phyloP scores from a whole-genome alignment of 2,329 filamentous ascomycete genomes.

The Verticillium isaacii region DNA sequence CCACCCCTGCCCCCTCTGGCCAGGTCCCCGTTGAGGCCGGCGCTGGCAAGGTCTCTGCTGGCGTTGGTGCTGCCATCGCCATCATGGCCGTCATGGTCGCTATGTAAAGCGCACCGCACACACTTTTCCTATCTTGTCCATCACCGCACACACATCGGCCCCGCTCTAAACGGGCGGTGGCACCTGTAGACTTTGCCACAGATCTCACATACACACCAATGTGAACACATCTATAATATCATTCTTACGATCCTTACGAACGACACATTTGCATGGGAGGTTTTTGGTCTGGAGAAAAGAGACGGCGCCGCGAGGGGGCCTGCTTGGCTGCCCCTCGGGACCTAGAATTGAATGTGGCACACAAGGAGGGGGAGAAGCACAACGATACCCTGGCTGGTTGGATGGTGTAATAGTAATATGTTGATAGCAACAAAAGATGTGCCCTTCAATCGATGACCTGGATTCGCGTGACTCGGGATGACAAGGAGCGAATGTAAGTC shows the following conservation, averaged over 20 bases:
- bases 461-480: not conserved
- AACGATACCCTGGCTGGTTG: conserved; percentile 11
- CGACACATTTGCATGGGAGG: conserved; percentile 15
- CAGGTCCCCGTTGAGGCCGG: conserved; percentile 31
- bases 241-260: conserved; percentile 58
- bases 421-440: not conserved
- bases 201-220: conserved; percentile 16
- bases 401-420: conserved; percentile 10
- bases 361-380: conserved; percentile 2
- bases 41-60: conserved; percentile 33
- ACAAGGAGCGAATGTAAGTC: not conserved
- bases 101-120: conserved; percentile 5
- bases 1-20: conserved; percentile 19
- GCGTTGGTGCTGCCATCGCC: conserved; percentile 41
- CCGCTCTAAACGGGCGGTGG: conserved; percentile 4
- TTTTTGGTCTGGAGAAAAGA: conserved; percentile 13
- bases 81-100: conserved; percentile 38
- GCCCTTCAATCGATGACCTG: not conserved
- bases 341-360: conserved; percentile 6
- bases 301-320: not conserved
- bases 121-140: conserved; percentile 2
- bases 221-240: conserved; percentile 25
- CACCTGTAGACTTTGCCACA: not conserved
- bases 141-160: conserved; percentile 2
- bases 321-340: not conserved